phyloP scores from a whole-genome alignment of 345 rosid genomes.

The Eucalyptus sp. region DNA sequence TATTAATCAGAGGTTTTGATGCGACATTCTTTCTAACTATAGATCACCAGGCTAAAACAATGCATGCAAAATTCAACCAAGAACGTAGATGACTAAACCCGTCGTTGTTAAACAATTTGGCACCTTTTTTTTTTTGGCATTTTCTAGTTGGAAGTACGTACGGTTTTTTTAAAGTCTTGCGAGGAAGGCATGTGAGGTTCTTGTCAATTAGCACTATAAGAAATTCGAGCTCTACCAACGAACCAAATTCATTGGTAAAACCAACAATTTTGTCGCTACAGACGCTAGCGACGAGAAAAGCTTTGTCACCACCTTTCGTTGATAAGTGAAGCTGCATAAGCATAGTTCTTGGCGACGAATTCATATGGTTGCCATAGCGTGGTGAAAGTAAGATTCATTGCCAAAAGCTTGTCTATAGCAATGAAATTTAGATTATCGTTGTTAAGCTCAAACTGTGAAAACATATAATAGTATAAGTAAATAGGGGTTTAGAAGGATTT shows the following conservation, averaged over 20 bases:
- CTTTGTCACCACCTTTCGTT: background rate
- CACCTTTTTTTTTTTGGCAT: background rate
- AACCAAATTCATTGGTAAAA: background rate
- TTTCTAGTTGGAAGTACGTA: background rate
- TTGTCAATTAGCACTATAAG: background rate
- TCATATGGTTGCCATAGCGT: background rate
- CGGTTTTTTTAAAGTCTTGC: background rate
- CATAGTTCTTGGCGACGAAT: background rate
- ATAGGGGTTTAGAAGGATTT: background rate
- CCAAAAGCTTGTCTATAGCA: background rate
- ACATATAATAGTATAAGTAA: background rate
- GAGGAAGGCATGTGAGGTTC: background rate
- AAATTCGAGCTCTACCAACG: background rate
- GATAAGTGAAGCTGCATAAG: background rate
- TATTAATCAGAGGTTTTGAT: background rate
- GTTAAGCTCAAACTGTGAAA: background rate
- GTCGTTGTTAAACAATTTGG: background rate
- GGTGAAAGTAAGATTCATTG: background rate
- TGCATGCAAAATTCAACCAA: background rate
- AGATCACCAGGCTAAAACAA: background rate
- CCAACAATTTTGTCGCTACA: background rate
- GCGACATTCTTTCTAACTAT: background rate
- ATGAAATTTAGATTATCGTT: background rate
- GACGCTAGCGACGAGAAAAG: background rate
- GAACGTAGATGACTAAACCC: background rate